Percentiles rank a stretch among this genome's conserved stretches.
phyloP scores from a whole-genome alignment of 768 basidiomycete species.

The Dentipellis fragilis region DNA sequence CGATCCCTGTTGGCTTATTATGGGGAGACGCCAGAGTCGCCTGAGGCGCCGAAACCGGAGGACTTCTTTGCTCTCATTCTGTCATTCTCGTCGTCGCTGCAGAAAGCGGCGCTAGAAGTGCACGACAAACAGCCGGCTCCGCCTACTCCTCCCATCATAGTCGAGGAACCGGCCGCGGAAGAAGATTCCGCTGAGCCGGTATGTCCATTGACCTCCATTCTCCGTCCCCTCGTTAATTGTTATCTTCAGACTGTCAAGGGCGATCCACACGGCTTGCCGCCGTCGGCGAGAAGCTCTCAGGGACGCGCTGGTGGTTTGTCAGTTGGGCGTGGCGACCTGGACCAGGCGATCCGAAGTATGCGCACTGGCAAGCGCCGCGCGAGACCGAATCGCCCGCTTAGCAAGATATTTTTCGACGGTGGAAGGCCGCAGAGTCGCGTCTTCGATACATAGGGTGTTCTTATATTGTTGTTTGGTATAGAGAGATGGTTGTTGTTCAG shows the following conservation, averaged over 20 bases:
- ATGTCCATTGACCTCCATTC: neutral
- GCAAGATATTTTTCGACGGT: slow-evolving; percentile 78
- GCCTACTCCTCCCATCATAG: neutral
- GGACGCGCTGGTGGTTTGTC: slow-evolving; percentile 38
- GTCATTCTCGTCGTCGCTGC: slow-evolving; percentile 66
- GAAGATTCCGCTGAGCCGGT: slow-evolving; percentile 7
- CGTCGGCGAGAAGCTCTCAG: slow-evolving; percentile 27
- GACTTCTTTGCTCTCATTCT: slow-evolving; percentile 71
- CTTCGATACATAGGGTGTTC: too few relatives aligned
- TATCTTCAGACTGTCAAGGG: slow-evolving; percentile 34
- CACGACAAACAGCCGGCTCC: slow-evolving; percentile 26
- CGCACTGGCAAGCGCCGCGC: slow-evolving; percentile 50
- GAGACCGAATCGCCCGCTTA: slow-evolving; percentile 41
- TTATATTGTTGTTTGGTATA: neutral
- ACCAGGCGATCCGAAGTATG: slow-evolving; percentile 78
- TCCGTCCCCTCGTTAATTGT: neutral
- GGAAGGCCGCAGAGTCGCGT: slow-evolving; percentile 15
- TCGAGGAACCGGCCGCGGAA: slow-evolving; percentile 7
- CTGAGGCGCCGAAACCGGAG: slow-evolving; percentile 65
- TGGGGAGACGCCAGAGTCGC: slow-evolving; percentile 60
- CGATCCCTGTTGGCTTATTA: slow-evolving; percentile 56
- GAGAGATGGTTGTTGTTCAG: too few relatives aligned
- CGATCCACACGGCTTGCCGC: slow-evolving; percentile 20
- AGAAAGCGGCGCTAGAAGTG: slow-evolving; percentile 69
- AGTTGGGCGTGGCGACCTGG: slow-evolving; percentile 68